These are phyloP conservation scores for Wickerhamiella spandovensis DNA, from an alignment of 805 yeast species.

Conservation along the genomic window DNA sequence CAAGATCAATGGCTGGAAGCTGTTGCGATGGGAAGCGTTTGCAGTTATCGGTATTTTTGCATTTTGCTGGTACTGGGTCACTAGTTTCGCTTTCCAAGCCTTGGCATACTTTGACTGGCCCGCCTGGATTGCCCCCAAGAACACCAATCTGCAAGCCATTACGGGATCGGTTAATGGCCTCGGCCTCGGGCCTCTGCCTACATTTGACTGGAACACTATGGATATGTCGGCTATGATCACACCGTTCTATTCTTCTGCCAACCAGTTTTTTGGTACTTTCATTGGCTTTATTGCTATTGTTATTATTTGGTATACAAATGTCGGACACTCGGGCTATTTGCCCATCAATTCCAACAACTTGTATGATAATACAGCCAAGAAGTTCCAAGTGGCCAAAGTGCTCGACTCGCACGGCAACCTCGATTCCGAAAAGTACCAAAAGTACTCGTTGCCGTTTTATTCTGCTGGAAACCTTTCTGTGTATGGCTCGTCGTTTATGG, in stretches of 20 bases:
- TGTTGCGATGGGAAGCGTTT: conserved; percentile 39
- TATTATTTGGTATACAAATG: conserved; percentile 30
- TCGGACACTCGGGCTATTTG: conserved; percentile 28
- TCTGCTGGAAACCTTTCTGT: conserved; percentile 44
- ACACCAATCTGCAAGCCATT: conserved; percentile 33
- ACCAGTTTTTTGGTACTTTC: conserved; percentile 26
- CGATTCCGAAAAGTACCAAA: conserved; percentile 34
- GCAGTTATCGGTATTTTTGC: conserved; percentile 27
- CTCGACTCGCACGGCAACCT: conserved; percentile 31
- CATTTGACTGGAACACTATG: conserved; percentile 40
- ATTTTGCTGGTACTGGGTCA: conserved; percentile 51
- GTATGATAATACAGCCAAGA: conserved; percentile 38
- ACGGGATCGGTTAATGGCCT: conserved; percentile 37
- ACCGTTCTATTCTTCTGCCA: conserved; percentile 32
- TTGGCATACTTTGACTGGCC: conserved; percentile 50
- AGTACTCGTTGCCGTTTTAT: conserved; percentile 50
- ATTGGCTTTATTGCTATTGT: conserved; percentile 20
- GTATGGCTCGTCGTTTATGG: conserved; percentile 41
- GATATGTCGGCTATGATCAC: conserved; percentile 40
- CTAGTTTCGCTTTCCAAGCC: conserved; percentile 49
- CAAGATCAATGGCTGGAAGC: conserved; percentile 43
- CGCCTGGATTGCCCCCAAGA: conserved; percentile 38
- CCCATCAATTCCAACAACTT: conserved; percentile 36
- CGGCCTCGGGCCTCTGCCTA: conserved; percentile 37
- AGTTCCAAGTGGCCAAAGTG: conserved; percentile 35